Base-by-base conservation (phyloP, 2,329 filamentous ascomycete genomes). In the Penicillium thymicola region DNA sequence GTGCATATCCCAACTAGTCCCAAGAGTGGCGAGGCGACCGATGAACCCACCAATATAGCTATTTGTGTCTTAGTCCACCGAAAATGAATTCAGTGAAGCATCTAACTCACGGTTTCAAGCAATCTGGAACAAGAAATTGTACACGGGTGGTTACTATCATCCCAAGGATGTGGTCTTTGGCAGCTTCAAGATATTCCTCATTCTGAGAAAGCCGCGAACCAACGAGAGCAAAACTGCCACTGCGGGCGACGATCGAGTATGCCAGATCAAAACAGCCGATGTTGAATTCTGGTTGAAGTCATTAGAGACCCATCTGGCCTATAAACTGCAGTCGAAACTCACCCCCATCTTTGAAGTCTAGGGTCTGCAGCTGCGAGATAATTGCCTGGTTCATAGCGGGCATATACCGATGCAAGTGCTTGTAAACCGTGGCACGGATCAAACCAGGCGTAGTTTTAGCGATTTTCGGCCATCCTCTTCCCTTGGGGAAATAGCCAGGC, bases 61-160 rank as follows among this genome's bases (percentile, higher is more conserved):
- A 10, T 53, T 47, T 28, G 3, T 38, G 10, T 36, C 8, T 42
- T 23, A 28, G 36, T 36, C 2, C 27, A 18, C 9, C 3, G 10
- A 8, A 30, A 34, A 14, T 13, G 11, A 18, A 16, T 5, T 16
- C 8, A 51, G 28, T 6, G 11, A 16, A 10, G 11, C 4, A 51
- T 18, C 5, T 13, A 8, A 45, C 55, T 46, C 37, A 65, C 63
- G 47, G 27, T 44, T 65, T 65, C 30, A 65, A 18, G 7, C 44
- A 58, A 47, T 64, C 57, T 13, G 63, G 62, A 16, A 65, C 37
- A 42, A 65, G 49, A 3, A 65, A 64, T n/a, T 65, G 60, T 8
- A 61, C 59, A 2, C 63, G 62, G 43, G 63, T 58, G 21, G 62
- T 64, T 36, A 63, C 49, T 28, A 65, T 64, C 63, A 65, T 65